phyloP scores from a whole-genome alignment of 2,329 filamentous ascomycete genomes.

The Ascochyta lentis region DNA sequence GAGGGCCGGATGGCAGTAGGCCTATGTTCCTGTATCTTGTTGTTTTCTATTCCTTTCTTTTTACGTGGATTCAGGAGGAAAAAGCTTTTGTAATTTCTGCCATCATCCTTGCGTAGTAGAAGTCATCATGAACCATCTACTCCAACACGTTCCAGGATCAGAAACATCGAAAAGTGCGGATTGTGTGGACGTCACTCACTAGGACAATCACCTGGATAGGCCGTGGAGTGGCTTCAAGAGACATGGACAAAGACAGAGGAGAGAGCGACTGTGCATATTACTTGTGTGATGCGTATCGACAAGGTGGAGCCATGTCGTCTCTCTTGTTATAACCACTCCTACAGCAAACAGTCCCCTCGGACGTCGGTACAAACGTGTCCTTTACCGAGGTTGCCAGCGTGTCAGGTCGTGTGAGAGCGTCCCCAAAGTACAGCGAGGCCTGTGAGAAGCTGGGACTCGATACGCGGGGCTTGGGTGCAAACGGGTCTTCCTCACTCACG shows the following conservation, averaged over 20 bases:
- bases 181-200: too few relatives aligned
- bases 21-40: not conserved
- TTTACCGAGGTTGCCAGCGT: not conserved
- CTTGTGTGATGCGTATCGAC: too few relatives aligned
- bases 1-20: not conserved
- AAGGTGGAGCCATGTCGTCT: not conserved
- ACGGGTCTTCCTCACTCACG: not conserved
- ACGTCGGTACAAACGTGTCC: not conserved
- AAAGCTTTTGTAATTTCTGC: not conserved
- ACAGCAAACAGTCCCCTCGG: not conserved
- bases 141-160: too few relatives aligned
- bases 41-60: not conserved
- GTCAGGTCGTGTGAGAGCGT: not conserved
- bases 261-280: too few relatives aligned
- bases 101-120: not conserved
- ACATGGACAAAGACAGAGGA: too few relatives aligned
- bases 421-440: not conserved
- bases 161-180: too few relatives aligned
- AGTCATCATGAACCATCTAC: too few relatives aligned
- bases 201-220: too few relatives aligned
- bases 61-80: not conserved
- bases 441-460: not conserved
- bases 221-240: too few relatives aligned
- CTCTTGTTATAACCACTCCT: not conserved
- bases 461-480: not conserved